These are phyloP conservation scores for Naganishia cerealis DNA, from an alignment of 1,284 basidiomycete genomes.

Conservation along the genomic window DNA sequence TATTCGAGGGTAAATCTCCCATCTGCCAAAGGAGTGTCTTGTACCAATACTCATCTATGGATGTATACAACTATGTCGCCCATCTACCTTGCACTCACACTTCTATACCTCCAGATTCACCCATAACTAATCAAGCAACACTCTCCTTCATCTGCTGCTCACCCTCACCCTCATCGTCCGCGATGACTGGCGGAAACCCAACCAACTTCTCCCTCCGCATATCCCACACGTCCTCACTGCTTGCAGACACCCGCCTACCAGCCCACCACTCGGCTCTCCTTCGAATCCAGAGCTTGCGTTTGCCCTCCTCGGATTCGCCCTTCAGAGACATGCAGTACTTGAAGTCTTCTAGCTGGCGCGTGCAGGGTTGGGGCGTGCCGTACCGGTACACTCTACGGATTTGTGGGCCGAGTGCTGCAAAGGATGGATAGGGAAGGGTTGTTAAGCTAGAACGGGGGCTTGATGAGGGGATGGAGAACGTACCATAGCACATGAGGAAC, in stretches of 20 bases:
- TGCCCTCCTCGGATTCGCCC: conserved; percentile 70
- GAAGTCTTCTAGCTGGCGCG: conserved; percentile 81
- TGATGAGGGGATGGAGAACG: conserved; percentile 31
- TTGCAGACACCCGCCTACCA: conserved; percentile 66
- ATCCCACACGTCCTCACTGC: conserved; percentile 93
- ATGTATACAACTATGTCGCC: neutral
- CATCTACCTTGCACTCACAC: neutral
- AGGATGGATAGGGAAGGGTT: conserved; percentile 19
- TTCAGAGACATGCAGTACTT: conserved; percentile 91
- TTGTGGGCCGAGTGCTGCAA: conserved; percentile 65
- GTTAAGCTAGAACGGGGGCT: conserved; percentile 4
- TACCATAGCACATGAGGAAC: conserved; percentile 75
- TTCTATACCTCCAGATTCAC: neutral
- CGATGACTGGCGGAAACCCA: conserved; percentile 17
- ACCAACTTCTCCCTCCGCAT: conserved; percentile 63
- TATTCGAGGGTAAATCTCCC: no score
- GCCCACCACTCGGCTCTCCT: conserved; percentile 91
- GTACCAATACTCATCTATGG: no score
- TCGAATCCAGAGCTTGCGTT: conserved; percentile 77
- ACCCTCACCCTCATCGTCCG: neutral
- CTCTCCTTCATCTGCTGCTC: conserved; percentile 12
- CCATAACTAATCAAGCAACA: neutral
- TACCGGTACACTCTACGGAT: conserved; percentile 82
- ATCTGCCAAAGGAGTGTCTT: no score
- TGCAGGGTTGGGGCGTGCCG: conserved; percentile 75